Evolutionary conservation across 2,329 filamentous ascomycete species (phyloP).

Genomic region (Meredithiella fracta): DNA sequence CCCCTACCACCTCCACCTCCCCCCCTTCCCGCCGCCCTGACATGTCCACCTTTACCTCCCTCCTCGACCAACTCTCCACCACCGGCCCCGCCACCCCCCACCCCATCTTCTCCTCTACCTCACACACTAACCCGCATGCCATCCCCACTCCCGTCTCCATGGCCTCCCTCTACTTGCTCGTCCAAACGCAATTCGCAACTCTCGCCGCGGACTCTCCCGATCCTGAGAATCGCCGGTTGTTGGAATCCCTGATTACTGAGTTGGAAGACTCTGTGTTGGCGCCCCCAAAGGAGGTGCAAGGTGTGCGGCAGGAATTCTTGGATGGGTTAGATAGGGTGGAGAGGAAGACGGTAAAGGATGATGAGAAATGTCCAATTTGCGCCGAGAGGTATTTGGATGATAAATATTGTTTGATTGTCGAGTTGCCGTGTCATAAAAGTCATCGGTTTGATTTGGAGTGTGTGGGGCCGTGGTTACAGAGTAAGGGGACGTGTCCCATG

Average conservation of each 20-base stretch:
- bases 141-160: slow-evolving; percentile 44
- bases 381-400: slow-evolving; percentile 46
- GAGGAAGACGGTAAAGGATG: slow-evolving; percentile 30
- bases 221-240: slow-evolving; percentile 31
- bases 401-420: slow-evolving; percentile 44
- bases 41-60: slow-evolving; percentile 46
- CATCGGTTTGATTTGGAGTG: slow-evolving; percentile 53
- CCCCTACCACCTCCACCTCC: slow-evolving; percentile 17
- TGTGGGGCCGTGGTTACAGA: slow-evolving; percentile 46
- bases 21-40: slow-evolving; percentile 37
- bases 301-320: slow-evolving; percentile 42
- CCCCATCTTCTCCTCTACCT: slow-evolving; percentile 16
- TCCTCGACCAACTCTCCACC: slow-evolving; percentile 35
- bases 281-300: slow-evolving; percentile 34
- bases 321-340: slow-evolving; percentile 42
- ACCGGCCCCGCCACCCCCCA: slow-evolving; percentile 20
- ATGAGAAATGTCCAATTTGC: slow-evolving; percentile 46
- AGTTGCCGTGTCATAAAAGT: slow-evolving; percentile 42
- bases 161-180: slow-evolving; percentile 38
- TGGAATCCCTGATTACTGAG: slow-evolving; percentile 30
- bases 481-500: slow-evolving; percentile 48
- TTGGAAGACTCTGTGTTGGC: slow-evolving; percentile 35
- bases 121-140: slow-evolving; percentile 37
- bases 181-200: slow-evolving; percentile 41
- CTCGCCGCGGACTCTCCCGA: slow-evolving; percentile 34